Evolutionary conservation across 495 filamentous ascomycete genomes (phyloP).

Genomic region (Penicillium angulare): DNA sequence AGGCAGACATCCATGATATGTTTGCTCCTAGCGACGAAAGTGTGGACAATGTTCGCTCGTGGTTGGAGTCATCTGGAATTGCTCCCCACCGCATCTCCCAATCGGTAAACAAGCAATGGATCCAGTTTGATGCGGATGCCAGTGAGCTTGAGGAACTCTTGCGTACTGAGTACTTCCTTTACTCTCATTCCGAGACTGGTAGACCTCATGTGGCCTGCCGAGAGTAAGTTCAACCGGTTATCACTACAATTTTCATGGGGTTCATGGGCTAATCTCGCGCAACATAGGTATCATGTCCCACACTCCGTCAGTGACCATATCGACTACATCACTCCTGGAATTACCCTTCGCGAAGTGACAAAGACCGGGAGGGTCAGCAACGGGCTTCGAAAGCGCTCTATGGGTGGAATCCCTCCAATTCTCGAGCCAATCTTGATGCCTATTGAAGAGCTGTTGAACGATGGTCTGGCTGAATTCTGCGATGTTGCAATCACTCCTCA

Average conservation of each 20-base stretch:
- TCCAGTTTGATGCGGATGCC: slow-evolving; percentile 52
- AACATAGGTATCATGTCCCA: slow-evolving; percentile 55
- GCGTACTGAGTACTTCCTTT: slow-evolving; percentile 57
- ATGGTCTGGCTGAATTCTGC: slow-evolving; percentile 21
- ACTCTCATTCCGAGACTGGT: slow-evolving; percentile 47
- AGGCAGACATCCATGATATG: slow-evolving; percentile 47
- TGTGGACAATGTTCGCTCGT: slow-evolving; percentile 44
- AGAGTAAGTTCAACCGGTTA: slow-evolving; percentile 16
- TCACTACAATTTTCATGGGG: no score
- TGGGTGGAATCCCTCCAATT: slow-evolving; percentile 13
- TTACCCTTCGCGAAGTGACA: slow-evolving; percentile 28
- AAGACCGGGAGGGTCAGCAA: slow-evolving; percentile 1
- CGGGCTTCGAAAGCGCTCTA: slow-evolving; percentile 11
- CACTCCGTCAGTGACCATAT: slow-evolving; percentile 48
- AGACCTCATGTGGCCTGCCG: slow-evolving; percentile 49
- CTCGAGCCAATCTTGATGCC: slow-evolving; percentile 39
- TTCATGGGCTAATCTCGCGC: no score
- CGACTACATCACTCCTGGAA: slow-evolving; percentile 57
- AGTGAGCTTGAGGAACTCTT: slow-evolving; percentile 55
- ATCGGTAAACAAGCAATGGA: slow-evolving; percentile 51
- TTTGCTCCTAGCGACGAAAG: slow-evolving; percentile 46
- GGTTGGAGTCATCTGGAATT: slow-evolving; percentile 52
- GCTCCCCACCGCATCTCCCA: slow-evolving; percentile 40
- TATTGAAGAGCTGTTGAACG: slow-evolving; percentile 12
- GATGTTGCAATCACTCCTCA: slow-evolving; percentile 28